Conservation (phyloP, 352 stramenopile genomes). For the Halophytophthora polymorphica region DNA sequence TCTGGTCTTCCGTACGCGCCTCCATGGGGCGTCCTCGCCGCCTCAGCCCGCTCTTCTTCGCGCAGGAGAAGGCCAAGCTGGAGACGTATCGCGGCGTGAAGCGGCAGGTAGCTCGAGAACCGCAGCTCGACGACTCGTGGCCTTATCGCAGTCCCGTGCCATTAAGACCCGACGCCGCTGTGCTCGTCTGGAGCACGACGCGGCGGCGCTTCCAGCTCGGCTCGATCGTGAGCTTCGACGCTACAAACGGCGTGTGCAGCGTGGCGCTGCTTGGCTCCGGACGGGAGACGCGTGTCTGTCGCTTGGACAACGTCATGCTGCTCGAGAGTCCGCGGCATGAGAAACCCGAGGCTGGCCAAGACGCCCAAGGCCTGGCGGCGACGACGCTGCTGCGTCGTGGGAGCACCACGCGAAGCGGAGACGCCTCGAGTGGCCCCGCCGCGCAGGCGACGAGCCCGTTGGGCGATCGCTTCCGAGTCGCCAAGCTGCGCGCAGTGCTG, state of each 20-base stretch:
- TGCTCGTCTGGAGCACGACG: constrained; percentile 35
- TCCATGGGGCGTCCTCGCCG: constrained; percentile 74
- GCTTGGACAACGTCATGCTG: constrained; percentile 56
- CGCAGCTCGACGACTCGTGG: constrained; percentile 22
- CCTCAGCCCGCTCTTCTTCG: constrained; percentile 63
- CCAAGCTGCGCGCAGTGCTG: constrained; percentile 40
- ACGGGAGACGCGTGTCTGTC: constrained; percentile 34
- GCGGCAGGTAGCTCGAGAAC: constrained; percentile 12
- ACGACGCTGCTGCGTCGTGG: constrained; percentile 27
- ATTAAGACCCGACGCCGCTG: constrained; percentile 17
- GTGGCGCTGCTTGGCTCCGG: constrained; percentile 25
- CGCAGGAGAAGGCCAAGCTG: constrained; percentile 66
- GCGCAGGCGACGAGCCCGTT: not conserved
- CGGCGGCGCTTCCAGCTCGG: constrained; percentile 37
- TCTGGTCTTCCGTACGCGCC: constrained; percentile 72
- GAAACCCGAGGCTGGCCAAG: constrained; percentile 1
- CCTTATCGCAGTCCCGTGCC: constrained; percentile 16
- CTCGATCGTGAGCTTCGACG: constrained; percentile 25
- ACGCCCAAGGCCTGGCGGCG: constrained; percentile 12
- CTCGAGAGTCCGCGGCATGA: constrained; percentile 26
- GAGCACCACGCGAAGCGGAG: not conserved
- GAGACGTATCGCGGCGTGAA: constrained; percentile 53
- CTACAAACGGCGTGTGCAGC: constrained; percentile 27
- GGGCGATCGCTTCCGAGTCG: constrained; percentile 22
- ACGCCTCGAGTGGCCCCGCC: not conserved